phyloP scores from a whole-genome alignment of 2,329 filamentous ascomycete genomes.

The Ophiosphaerella herpotricha region DNA sequence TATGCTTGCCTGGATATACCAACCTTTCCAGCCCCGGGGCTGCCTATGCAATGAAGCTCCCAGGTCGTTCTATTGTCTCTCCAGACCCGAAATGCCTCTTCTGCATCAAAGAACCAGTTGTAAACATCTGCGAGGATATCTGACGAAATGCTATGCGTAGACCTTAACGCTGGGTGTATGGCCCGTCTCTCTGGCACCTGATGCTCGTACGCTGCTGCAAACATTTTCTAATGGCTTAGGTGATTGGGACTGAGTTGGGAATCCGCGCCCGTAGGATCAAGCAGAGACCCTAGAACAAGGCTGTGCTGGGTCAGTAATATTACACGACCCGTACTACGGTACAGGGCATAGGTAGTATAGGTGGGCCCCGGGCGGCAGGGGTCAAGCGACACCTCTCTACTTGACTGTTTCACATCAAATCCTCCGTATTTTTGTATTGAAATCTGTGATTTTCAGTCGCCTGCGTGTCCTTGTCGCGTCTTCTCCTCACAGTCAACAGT shows the following conservation, averaged over 20 bases:
- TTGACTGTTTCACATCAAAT: too few relatives aligned
- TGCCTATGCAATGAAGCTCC: slow-evolving; percentile 25
- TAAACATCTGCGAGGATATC: slow-evolving; percentile 20
- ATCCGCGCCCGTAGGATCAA: too few relatives aligned
- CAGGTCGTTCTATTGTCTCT: slow-evolving; percentile 5
- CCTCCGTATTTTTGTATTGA: too few relatives aligned
- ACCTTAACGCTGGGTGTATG: slow-evolving; percentile 2
- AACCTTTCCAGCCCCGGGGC: slow-evolving; percentile 25
- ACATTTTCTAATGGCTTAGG: neutral
- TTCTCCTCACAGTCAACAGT: too few relatives aligned
- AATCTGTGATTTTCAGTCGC: too few relatives aligned
- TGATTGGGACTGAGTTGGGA: neutral
- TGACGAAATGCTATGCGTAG: slow-evolving; percentile 4
- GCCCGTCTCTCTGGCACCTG: neutral
- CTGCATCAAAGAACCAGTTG: slow-evolving; percentile 15
- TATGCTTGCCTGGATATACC: neutral
- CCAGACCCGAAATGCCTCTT: slow-evolving; percentile 14
- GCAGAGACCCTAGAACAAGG: too few relatives aligned
- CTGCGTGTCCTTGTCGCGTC: too few relatives aligned
- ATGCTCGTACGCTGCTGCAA: neutral
- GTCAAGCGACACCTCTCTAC: too few relatives aligned
- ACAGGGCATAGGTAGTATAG: too few relatives aligned
- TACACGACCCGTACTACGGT: too few relatives aligned
- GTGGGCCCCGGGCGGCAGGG: too few relatives aligned
- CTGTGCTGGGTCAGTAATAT: too few relatives aligned